These are phyloP conservation scores for Thermothielavioides terrestris DNA, from an alignment of 495 filamentous ascomycete genomes.

Conservation along the genomic window DNA sequence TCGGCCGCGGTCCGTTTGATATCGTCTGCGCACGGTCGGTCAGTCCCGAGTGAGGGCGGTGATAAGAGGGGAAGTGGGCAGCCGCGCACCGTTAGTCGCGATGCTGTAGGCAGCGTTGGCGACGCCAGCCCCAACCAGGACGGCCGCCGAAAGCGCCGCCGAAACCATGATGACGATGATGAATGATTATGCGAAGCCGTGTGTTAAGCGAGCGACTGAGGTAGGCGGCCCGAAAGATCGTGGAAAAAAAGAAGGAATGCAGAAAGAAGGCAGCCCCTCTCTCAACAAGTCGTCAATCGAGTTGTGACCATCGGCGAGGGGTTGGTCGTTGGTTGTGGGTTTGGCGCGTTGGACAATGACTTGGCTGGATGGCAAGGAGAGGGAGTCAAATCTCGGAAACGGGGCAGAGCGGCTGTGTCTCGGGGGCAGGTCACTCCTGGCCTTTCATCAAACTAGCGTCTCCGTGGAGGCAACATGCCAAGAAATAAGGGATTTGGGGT, in stretches of 20 bases:
- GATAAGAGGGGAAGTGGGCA: not conserved
- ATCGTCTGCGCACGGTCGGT: constrained; percentile 13
- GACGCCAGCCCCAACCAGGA: constrained; percentile 9
- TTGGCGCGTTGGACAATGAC: not conserved
- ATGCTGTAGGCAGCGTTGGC: constrained; percentile 22
- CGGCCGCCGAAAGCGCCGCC: constrained; percentile 12
- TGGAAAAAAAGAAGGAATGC: not conserved
- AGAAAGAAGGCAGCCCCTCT: not conserved
- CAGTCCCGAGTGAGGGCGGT: not conserved
- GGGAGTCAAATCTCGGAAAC: constrained; percentile 8
- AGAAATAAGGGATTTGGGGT: no score
- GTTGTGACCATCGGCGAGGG: not conserved
- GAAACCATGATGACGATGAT: constrained; percentile 13
- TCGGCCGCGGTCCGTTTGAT: constrained; percentile 22
- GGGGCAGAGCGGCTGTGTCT: no score
- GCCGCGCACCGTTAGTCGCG: constrained; percentile 17
- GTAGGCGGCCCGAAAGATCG: constrained; percentile 1
- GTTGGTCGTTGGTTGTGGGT: not conserved
- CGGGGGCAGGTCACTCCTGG: no score
- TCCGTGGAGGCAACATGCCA: not conserved
- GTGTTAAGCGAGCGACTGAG: constrained; percentile 10
- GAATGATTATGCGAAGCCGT: no score
- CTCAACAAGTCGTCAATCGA: not conserved
- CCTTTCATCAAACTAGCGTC: no score
- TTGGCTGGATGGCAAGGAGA: not conserved